Conservation (phyloP, 2,329 filamentous ascomycete species). For the Penicillium capsulatum region DNA sequence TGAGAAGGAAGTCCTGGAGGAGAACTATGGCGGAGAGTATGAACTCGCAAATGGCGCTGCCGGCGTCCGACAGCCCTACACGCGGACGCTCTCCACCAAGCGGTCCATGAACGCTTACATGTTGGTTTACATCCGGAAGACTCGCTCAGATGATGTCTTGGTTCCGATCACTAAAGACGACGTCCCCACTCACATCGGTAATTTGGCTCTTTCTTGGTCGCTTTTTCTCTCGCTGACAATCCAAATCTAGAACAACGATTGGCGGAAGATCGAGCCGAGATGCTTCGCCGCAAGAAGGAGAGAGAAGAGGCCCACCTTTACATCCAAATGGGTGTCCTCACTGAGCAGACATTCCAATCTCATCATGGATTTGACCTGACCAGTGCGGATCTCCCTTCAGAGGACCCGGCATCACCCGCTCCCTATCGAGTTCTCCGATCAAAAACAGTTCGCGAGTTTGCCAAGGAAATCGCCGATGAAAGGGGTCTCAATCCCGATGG, state of each 20-base stretch:
- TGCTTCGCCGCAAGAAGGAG: constrained; percentile 77
- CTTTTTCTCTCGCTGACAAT: constrained; percentile 17
- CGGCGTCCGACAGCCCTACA: constrained; percentile 61
- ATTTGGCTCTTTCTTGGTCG: constrained; percentile 28
- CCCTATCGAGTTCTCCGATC: constrained; percentile 68
- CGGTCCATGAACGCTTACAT: constrained; percentile 89
- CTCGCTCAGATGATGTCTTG: constrained; percentile 75
- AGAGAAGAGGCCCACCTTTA: constrained; percentile 93
- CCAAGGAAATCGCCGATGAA: constrained; percentile 65
- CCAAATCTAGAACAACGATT: constrained; percentile 60
- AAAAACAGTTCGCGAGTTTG: constrained; percentile 73
- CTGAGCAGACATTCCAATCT: constrained; percentile 71
- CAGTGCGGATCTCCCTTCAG: constrained; percentile 57
- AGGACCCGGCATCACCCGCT: constrained; percentile 67
- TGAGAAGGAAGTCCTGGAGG: constrained; percentile 83
- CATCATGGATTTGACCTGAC: constrained; percentile 83
- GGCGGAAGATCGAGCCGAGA: constrained; percentile 72
- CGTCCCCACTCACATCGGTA: constrained; percentile 76
- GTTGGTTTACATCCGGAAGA: constrained; percentile 94
- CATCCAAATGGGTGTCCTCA: constrained; percentile 76
- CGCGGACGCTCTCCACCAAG: constrained; percentile 60
- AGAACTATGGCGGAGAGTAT: constrained; percentile 94
- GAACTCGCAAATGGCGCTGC: constrained; percentile 53
- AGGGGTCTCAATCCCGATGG: constrained; percentile 63
- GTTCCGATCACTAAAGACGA: constrained; percentile 70